Evolutionary conservation across 2,329 filamentous ascomycete species (phyloP).

Genomic region (Ceratocystis huliohia): DNA sequence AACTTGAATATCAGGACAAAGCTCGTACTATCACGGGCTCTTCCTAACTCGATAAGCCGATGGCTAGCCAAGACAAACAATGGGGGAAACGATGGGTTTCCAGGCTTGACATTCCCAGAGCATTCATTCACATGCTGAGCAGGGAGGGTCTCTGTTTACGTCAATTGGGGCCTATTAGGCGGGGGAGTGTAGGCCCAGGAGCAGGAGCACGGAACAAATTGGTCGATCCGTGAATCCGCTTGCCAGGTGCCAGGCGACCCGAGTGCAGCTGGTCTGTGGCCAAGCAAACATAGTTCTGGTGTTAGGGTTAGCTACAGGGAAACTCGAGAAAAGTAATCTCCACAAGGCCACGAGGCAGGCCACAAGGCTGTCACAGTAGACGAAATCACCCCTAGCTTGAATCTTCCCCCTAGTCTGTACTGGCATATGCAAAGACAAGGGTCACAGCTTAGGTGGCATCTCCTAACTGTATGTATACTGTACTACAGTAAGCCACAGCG

Average conservation of each 20-base stretch:
- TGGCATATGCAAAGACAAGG: background rate
- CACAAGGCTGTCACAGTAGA: background rate
- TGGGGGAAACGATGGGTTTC: background rate
- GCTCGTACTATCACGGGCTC: background rate
- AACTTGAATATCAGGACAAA: background rate
- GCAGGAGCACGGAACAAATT: background rate
- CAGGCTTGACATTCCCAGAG: background rate
- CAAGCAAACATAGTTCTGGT: background rate
- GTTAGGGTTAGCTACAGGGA: background rate
- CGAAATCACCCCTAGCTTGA: background rate
- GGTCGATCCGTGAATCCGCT: background rate
- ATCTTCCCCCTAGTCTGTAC: background rate
- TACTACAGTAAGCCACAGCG: background rate
- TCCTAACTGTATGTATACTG: background rate
- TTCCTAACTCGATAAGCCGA: background rate
- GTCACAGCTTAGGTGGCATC: slow-evolving; percentile 16
- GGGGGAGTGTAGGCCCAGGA: background rate
- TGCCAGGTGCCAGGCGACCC: background rate
- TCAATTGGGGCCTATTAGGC: background rate
- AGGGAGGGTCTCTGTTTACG: background rate
- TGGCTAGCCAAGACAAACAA: background rate
- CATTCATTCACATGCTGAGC: slow-evolving; percentile 1
- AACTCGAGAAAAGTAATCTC: background rate
- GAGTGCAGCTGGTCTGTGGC: background rate
- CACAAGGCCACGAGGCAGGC: background rate